phyloP scores from a whole-genome alignment of 768 basidiomycete species.

The Leucosporidium yakuticum region DNA sequence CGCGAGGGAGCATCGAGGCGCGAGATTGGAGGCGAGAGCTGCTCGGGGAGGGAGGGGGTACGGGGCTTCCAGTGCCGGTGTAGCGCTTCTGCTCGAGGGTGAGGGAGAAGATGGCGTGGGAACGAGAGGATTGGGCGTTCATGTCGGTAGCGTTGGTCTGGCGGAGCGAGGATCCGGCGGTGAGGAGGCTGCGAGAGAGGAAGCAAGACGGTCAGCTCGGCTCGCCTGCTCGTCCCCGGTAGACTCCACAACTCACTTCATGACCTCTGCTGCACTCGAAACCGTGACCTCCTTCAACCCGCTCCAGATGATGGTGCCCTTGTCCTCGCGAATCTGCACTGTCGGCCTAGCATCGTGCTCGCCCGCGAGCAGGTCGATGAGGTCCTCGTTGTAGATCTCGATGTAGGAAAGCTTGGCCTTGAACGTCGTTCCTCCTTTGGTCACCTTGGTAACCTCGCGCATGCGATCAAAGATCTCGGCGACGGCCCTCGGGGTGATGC shows the following conservation, averaged over 20 bases:
- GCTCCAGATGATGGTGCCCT: constrained; percentile 95
- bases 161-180: constrained; percentile 80
- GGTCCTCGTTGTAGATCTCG: constrained; percentile 98
- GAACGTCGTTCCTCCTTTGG: constrained; percentile 44
- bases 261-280: constrained; percentile 77
- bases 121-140: constrained; percentile 97
- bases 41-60: constrained; percentile 52
- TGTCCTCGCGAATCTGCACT: constrained; percentile 94
- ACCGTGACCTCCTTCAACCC: constrained; percentile 88
- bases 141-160: constrained; percentile 96
- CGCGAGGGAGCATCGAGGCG: constrained; percentile 24
- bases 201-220: neutral
- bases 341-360: constrained; percentile 62
- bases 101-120: constrained; percentile 97
- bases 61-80: constrained; percentile 60
- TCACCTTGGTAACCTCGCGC: constrained; percentile 66
- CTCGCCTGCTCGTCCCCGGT: neutral
- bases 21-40: constrained; percentile 4
- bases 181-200: constrained; percentile 59
- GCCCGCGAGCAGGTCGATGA: constrained; percentile 82
- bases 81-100: constrained; percentile 87
- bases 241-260: constrained; percentile 59
- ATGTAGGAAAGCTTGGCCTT: constrained; percentile 76
- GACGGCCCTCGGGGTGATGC: constrained; percentile 91
- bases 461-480: constrained; percentile 76